Evolutionary conservation across 208 protist species (phyloP).

Genomic region (Vickermania ingenoplastis): DNA sequence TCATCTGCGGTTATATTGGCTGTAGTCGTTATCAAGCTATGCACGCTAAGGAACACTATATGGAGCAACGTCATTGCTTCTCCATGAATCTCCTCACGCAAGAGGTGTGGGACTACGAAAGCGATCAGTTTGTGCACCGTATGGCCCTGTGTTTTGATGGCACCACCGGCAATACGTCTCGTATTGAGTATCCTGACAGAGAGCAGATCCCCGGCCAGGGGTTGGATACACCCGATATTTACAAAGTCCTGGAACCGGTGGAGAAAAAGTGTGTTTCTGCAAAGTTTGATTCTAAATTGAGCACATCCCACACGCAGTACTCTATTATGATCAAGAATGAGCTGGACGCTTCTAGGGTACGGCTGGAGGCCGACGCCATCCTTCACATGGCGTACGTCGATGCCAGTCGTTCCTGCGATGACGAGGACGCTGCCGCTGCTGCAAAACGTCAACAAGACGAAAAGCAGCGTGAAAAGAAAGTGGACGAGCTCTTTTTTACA

Average conservation of each 20-base stretch:
- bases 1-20: slow-evolving; percentile 88
- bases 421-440: too few relatives aligned
- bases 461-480: too few relatives aligned
- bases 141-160: slow-evolving; percentile 57
- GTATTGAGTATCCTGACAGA: slow-evolving; percentile 62
- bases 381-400: slow-evolving; percentile 1
- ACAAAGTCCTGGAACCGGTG: neutral
- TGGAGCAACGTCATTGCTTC: slow-evolving; percentile 56
- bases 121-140: slow-evolving; percentile 84
- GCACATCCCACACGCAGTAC: slow-evolving; percentile 59
- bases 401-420: too few relatives aligned
- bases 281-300: slow-evolving; percentile 77
- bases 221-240: too few relatives aligned
- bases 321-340: slow-evolving; percentile 69
- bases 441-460: too few relatives aligned
- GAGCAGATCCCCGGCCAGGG: slow-evolving; percentile 19
- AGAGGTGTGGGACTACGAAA: slow-evolving; percentile 90
- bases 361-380: slow-evolving; percentile 10
- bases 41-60: slow-evolving; percentile 82
- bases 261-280: slow-evolving; percentile 68
- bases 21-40: slow-evolving; percentile 88
- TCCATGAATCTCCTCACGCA: slow-evolving; percentile 87
- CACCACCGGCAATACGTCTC: slow-evolving; percentile 39
- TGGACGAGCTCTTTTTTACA: too few relatives aligned
- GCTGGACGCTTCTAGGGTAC: slow-evolving; percentile 43